Base-by-base conservation (phyloP, 2,329 filamentous ascomycete genomes). In the Ophiosphaerella herpotricha region DNA sequence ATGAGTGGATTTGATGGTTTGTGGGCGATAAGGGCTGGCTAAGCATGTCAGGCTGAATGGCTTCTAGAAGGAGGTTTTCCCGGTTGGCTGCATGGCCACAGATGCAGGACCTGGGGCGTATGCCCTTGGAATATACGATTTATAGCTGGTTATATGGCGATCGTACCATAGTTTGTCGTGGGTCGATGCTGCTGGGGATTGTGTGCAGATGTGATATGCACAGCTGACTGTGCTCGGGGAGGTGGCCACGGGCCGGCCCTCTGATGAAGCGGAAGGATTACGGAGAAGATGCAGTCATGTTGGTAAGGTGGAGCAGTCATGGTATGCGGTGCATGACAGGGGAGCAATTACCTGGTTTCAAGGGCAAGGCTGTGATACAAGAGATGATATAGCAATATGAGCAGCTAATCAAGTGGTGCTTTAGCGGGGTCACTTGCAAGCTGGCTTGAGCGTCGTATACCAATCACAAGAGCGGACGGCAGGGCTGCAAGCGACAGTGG, bases 121-220 rank as follows among this genome's bases (percentile, higher is more conserved):
- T 61, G 64, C 58, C 46, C 49, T 54, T 54, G 55, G 50, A 52
- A 64, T 68, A 63, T 67, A 67, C 41, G 34, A 49, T 58, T 61
- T 52, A 63, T 60, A 61, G 58, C 67, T 63, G 68, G 68, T 60
- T 70, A 69, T 67, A 66, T 70, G 66, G 59, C 60, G 64, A 70
- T 70, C 62, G 55, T 58, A 54, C 57, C 59, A 42, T 40, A 52
- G 46, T 35, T 58, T 21, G 18, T 21, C 18, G 18, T 21, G 18
- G 18, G 18, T 21, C 18, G 18, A 21, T 21, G 18, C 18, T 21
- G 38, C 7, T 14, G 8, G 18, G n/a, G 34, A 18, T 34, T 13
- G 33, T 13, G 11, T 2, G 7, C 33, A 13, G 14, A 34, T 34
- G 32, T 34, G 33, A 7, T 14, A n/a, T 36, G 39, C 46, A 44